phyloP scores from a whole-genome alignment of 768 basidiomycete species.

The Daedalea quercina region DNA sequence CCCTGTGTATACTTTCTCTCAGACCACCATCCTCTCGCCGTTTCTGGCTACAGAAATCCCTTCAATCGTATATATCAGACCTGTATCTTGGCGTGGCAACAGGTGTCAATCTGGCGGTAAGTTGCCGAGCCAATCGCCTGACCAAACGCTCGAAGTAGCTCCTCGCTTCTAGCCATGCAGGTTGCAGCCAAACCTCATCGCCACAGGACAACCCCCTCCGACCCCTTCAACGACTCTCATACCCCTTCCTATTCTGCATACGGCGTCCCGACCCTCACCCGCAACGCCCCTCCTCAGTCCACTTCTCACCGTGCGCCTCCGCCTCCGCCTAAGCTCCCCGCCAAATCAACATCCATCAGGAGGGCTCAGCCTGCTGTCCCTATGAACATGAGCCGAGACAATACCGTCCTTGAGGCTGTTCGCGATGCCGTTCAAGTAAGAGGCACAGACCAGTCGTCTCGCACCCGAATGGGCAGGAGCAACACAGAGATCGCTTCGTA shows the following conservation, averaged over 20 bases:
- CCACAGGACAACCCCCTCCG: slow-evolving; percentile 18
- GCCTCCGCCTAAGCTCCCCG: slow-evolving; percentile 28
- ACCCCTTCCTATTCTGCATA: slow-evolving; percentile 24
- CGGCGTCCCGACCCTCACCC: slow-evolving; percentile 23
- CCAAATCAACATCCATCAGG: slow-evolving; percentile 29
- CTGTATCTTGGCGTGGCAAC: neutral
- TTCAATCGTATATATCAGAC: neutral
- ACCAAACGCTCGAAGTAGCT: slow-evolving; percentile 2
- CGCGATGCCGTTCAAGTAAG: slow-evolving; percentile 62
- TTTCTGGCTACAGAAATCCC: neutral
- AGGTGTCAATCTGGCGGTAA: neutral
- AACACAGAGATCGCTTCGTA: slow-evolving; percentile 44
- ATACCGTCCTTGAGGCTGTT: slow-evolving; percentile 54
- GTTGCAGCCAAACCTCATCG: slow-evolving; percentile 19
- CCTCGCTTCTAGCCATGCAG: slow-evolving; percentile 18
- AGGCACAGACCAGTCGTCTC: slow-evolving; percentile 34
- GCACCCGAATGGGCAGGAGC: slow-evolving; percentile 47
- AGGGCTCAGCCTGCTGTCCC: slow-evolving; percentile 11
- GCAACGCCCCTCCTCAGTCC: slow-evolving; percentile 18
- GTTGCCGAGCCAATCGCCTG: slow-evolving; percentile 12
- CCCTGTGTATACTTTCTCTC: neutral
- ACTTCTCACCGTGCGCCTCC: slow-evolving; percentile 20
- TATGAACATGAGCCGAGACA: slow-evolving; percentile 24
- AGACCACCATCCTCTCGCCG: neutral
- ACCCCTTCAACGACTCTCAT: slow-evolving; percentile 26